Evolutionary conservation across 257 asterid species (phyloP), one percentile per base, ranked within the genome.

Genomic region (Nicotiana otophora): DNA sequence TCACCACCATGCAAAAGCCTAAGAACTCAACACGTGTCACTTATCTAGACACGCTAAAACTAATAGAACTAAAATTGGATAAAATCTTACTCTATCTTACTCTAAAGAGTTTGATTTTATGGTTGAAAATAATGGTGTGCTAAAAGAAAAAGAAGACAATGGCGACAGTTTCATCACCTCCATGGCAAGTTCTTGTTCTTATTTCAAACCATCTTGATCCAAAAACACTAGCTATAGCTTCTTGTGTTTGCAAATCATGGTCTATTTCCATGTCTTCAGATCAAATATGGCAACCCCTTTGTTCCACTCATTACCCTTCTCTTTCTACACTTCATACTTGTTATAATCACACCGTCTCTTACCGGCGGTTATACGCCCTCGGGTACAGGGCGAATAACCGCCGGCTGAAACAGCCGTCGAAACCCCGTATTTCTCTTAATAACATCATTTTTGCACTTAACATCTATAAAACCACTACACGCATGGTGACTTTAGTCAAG

Each of bases 161-260:
- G 82, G 26, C 74, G 2, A 46, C 3, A 55, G 23, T 12, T 34
- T 20, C 68, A 17, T 54, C 90, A 11, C 97, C 92, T 4, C 95
- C 95, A 60, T 96, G 97, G 96, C 88, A 88, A 68, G 92, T 94
- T 10, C 84, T 96, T 3, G 90, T 88, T 20, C 93, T 94, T 0
- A 84, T 93, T 0, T 85, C 97, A 5, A 83, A 82, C 81, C 88
- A 85, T 84, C 93, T 96, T 8, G 97, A 90, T 82, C 91, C 98
- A 1, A 74, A 85, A 79, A 69, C 94, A 78, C 87, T 96, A 14
- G 93, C 94, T 66, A 14, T 87, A 48, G 95, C 98, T 36, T 81
- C 88, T 20, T 90, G 96, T 64, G 99, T 92, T 0, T 84, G 92
- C 88, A 94, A 89, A 83, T 85, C 95, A 0, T 95, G 99, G 99